These are phyloP conservation scores for Lophiostoma macrostomum DNA, from an alignment of 495 filamentous ascomycete species.

Conservation along the genomic window DNA sequence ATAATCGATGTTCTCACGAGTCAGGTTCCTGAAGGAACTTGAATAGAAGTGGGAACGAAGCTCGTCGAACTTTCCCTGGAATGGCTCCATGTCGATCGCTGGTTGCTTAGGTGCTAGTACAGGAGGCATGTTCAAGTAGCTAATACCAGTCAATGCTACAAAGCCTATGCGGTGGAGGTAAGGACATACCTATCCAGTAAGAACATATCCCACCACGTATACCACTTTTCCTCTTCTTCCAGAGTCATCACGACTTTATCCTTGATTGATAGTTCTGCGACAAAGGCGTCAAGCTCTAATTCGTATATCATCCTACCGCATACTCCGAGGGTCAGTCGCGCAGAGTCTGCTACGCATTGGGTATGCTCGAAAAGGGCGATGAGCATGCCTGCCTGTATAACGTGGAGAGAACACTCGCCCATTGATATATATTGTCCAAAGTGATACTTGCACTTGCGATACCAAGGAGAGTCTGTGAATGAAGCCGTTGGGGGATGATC, in stretches of 20 bases:
- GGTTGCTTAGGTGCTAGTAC: background rate
- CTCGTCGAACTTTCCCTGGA: too few species aligned
- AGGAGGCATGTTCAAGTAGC: constrained; percentile 18
- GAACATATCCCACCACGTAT: constrained; percentile 7
- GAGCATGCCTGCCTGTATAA: constrained; percentile 16
- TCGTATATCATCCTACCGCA: background rate
- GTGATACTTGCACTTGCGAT: constrained; percentile 14
- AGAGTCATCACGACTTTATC: background rate
- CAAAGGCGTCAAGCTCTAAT: background rate
- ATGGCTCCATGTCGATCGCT: background rate
- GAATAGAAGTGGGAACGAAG: background rate
- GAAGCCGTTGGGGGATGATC: constrained; percentile 5
- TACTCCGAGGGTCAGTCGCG: constrained; percentile 2
- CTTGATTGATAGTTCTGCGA: background rate
- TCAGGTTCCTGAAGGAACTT: background rate
- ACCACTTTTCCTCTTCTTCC: constrained; percentile 1
- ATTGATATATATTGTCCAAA: constrained; percentile 10
- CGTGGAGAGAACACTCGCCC: background rate
- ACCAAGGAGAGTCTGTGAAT: constrained; percentile 5
- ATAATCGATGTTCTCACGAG: background rate
- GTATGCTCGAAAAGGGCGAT: constrained; percentile 17
- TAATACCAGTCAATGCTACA: background rate
- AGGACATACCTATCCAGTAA: constrained; percentile 4
- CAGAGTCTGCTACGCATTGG: constrained; percentile 8
- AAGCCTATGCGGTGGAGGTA: background rate